Percentiles rank a stretch among this genome's conserved stretches.
Conservation (phyloP, 1,284 basidiomycete genomes). For the Moniliophthora roreri region DNA sequence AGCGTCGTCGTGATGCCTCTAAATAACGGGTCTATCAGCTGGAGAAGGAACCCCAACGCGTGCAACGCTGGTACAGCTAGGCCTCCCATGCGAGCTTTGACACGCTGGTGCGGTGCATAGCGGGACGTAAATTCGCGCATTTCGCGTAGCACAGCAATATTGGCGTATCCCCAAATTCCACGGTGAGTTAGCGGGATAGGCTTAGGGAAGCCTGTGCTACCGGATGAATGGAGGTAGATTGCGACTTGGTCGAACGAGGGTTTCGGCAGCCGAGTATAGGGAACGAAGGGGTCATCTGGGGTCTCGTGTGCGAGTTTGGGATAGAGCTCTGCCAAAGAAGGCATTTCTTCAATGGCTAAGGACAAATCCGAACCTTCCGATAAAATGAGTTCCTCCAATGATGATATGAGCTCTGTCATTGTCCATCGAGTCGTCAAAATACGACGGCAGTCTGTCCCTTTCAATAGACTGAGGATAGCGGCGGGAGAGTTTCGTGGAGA, state of each 20-base stretch:
- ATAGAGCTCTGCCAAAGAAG: constrained; percentile 27
- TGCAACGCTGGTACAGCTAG: constrained; percentile 11
- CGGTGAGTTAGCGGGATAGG: constrained; percentile 8
- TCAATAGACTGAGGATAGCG: constrained; percentile 31
- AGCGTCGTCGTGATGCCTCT: constrained; percentile 24
- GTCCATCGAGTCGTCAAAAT: constrained; percentile 29
- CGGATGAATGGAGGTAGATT: constrained; percentile 14
- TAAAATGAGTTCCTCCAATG: constrained; percentile 21
- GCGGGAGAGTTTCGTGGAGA: constrained; percentile 36
- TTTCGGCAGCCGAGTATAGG: constrained; percentile 27
- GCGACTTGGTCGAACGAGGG: constrained; percentile 23
- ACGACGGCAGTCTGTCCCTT: constrained; percentile 26
- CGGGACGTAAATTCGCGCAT: too few species aligned
- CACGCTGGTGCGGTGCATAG: not conserved
- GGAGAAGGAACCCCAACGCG: constrained; percentile 6
- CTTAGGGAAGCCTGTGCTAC: constrained; percentile 14
- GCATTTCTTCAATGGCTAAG: constrained; percentile 31
- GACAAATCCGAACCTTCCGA: constrained; percentile 11
- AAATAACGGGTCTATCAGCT: constrained; percentile 24
- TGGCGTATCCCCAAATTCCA: not conserved
- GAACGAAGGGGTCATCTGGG: constrained; percentile 23
- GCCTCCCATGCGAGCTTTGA: not conserved
- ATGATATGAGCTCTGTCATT: constrained; percentile 24
- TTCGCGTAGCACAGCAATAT: not conserved
- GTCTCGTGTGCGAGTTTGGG: constrained; percentile 29